Evolutionary conservation across 2,329 filamentous ascomycete genomes (phyloP).

Genomic region (Talaromyces sp.): DNA sequence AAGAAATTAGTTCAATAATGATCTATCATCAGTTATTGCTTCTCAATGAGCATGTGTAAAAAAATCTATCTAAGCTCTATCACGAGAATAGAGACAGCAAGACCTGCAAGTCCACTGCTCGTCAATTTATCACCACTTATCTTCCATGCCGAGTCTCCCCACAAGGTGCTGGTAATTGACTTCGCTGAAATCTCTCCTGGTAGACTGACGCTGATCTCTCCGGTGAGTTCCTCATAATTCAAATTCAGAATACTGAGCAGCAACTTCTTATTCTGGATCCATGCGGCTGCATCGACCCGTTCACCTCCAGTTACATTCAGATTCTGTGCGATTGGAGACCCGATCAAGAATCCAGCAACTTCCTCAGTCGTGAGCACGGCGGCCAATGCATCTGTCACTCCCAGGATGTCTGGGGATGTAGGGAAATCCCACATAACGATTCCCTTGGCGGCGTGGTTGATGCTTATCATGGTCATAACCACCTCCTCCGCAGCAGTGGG

Average conservation of each 20-base stretch:
- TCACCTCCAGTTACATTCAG: constrained; percentile 25
- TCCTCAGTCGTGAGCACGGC: constrained; percentile 35
- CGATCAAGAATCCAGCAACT: constrained; percentile 40
- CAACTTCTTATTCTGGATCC: constrained; percentile 36
- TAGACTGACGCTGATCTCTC: constrained; percentile 17
- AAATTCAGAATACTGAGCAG: constrained; percentile 41
- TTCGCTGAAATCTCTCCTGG: not conserved
- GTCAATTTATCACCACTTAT: not conserved
- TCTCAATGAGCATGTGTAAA: no score
- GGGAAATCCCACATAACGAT: constrained; percentile 52
- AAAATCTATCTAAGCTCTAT: no score
- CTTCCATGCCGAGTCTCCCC: constrained; percentile 3
- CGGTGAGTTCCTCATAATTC: constrained; percentile 24
- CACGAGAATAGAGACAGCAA: no score
- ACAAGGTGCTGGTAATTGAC: not conserved
- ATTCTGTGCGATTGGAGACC: constrained; percentile 24
- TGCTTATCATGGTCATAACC: constrained; percentile 47
- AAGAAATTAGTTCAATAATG: no score
- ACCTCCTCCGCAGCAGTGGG: constrained; percentile 47
- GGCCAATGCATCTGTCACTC: constrained; percentile 39
- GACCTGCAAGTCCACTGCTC: no score
- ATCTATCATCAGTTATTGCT: no score
- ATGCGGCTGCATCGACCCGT: constrained; percentile 42
- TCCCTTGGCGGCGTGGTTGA: constrained; percentile 52
- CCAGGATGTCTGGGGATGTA: constrained; percentile 32